Conservation (phyloP, 2,329 filamentous ascomycete genomes). For the Beauveria pseudobassiana region DNA sequence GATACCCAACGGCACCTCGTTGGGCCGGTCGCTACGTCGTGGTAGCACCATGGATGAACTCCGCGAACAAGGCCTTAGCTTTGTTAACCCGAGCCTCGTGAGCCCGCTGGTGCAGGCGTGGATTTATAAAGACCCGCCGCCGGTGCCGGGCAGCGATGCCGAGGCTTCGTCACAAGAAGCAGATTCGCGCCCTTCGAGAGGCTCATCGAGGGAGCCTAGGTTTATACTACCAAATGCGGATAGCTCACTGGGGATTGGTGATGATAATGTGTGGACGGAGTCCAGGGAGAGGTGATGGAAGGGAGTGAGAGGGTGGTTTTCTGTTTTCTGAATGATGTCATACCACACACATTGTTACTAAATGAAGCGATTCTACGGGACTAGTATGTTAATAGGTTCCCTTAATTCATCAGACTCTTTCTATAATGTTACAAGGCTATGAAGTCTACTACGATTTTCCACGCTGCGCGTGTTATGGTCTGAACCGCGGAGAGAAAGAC, state of each 20-base stretch:
- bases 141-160: slow-evolving; percentile 19
- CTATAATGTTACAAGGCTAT: too few species aligned
- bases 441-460: too few species aligned
- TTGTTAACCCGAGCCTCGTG: slow-evolving; percentile 70
- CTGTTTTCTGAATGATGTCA: slow-evolving; percentile 1
- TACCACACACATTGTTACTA: neutral
- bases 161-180: slow-evolving; percentile 17
- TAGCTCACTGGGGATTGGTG: slow-evolving; percentile 31
- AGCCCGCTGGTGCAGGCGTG: slow-evolving; percentile 62
- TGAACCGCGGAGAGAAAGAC: too few species aligned
- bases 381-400: neutral
- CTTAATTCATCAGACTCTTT: neutral
- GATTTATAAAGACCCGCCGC: slow-evolving; percentile 54
- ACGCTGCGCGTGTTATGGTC: too few species aligned
- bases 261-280: slow-evolving; percentile 32
- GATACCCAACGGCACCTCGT: neutral
- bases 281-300: neutral
- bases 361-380: neutral
- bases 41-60: slow-evolving; percentile 66
- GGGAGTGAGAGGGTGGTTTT: neutral
- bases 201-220: slow-evolving; percentile 14
- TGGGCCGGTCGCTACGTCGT: slow-evolving; percentile 37
- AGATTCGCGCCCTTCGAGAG: slow-evolving; percentile 12
- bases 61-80: slow-evolving; percentile 60
- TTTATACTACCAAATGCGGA: slow-evolving; percentile 28